Percentiles rank a stretch among this genome's conserved stretches.
phyloP scores from a whole-genome alignment of 495 filamentous ascomycete species.

The Lindgomyces ingoldianus region DNA sequence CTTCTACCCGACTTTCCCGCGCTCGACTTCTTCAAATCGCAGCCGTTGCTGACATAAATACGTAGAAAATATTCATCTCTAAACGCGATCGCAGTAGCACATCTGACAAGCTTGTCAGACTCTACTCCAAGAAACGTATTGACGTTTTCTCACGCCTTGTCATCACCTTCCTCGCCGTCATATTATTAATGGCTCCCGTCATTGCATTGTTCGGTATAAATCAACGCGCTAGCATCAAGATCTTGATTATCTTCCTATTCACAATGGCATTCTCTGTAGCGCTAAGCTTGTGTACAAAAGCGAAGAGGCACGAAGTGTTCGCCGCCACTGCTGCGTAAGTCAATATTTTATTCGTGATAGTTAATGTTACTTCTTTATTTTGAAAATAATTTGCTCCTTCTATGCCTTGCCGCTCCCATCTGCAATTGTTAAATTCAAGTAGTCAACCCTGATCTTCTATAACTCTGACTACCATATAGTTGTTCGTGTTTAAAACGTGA shows the following conservation, averaged over 20 bases:
- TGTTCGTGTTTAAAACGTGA: not conserved
- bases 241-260: conserved; percentile 42
- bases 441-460: not conserved
- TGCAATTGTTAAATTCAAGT: not conserved
- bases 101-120: conserved; percentile 35
- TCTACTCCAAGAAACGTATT: conserved; percentile 41
- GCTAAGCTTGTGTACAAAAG: conserved; percentile 43
- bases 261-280: conserved; percentile 43
- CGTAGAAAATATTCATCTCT: conserved; percentile 32
- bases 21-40: too few species aligned
- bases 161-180: conserved; percentile 38
- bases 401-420: not conserved
- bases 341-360: not conserved
- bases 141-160: conserved; percentile 41
- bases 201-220: conserved; percentile 33
- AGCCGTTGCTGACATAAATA: not conserved
- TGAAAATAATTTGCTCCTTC: not conserved
- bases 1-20: not conserved
- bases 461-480: not conserved
- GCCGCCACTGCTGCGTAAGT: conserved; percentile 48
- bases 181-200: conserved; percentile 39
- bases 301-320: conserved; percentile 47
- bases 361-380: not conserved
- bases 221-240: conserved; percentile 28
- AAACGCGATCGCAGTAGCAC: conserved; percentile 35